These are phyloP conservation scores for Macrolepiota albuminosa DNA, from an alignment of 768 basidiomycete genomes.

Conservation along the genomic window DNA sequence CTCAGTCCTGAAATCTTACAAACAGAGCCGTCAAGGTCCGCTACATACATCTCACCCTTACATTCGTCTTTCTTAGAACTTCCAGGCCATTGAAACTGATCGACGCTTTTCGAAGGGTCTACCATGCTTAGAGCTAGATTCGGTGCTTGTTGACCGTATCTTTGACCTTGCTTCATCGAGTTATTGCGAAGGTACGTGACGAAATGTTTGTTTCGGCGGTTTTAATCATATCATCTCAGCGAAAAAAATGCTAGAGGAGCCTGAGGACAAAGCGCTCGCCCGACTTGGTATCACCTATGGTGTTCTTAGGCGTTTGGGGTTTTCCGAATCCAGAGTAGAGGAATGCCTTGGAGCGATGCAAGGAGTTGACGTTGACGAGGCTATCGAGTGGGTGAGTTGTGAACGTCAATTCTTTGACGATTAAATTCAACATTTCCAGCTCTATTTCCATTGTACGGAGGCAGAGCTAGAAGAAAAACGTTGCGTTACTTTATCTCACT, in stretches of 20 bases:
- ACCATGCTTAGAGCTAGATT: slow-evolving; percentile 58
- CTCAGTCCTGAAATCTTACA: not conserved
- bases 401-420: not conserved
- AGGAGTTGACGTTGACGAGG: slow-evolving; percentile 79
- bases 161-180: slow-evolving; percentile 43
- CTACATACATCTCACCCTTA: not conserved
- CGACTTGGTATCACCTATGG: slow-evolving; percentile 80
- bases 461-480: slow-evolving; percentile 48
- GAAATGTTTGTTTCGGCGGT: slow-evolving; percentile 3
- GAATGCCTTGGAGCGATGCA: slow-evolving; percentile 64
- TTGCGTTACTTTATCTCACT: slow-evolving; percentile 13
- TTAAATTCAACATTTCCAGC: slow-evolving; percentile 32
- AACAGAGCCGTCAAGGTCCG: slow-evolving; percentile 33
- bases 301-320: slow-evolving; percentile 72
- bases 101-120: slow-evolving; percentile 65
- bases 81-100: slow-evolving; percentile 77
- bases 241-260: slow-evolving; percentile 40
- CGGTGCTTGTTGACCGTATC: slow-evolving; percentile 51
- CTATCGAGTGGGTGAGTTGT: slow-evolving; percentile 78
- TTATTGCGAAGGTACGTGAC: slow-evolving; percentile 25
- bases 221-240: slow-evolving; percentile 19
- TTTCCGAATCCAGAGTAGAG: slow-evolving; percentile 60
- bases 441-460: slow-evolving; percentile 59
- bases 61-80: not conserved
- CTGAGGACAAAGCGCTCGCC: slow-evolving; percentile 67